Evolutionary conservation across 306 rosid genomes (phyloP).

Genomic region (Pyrus pyrifolia): DNA sequence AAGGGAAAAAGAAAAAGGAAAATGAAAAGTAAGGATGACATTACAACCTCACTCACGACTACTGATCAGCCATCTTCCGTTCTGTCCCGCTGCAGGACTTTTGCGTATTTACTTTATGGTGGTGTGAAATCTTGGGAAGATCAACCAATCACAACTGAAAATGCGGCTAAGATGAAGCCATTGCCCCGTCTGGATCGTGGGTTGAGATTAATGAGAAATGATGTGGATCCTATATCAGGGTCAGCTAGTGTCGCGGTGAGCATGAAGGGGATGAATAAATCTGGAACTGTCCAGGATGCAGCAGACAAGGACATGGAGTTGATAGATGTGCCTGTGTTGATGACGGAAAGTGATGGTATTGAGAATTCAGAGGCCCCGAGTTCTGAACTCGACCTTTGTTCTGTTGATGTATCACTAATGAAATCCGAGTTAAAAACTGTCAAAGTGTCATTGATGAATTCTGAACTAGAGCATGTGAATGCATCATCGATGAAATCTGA

Average conservation of each 20-base stretch:
- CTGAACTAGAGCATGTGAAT: slow-evolving; percentile 19
- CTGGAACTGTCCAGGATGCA: slow-evolving; percentile 23
- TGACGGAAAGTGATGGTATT: slow-evolving; percentile 17
- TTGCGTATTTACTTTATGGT: slow-evolving; percentile 19
- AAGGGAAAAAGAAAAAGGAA: slow-evolving; percentile 17
- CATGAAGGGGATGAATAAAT: slow-evolving; percentile 12
- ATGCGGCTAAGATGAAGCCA: slow-evolving; percentile 27
- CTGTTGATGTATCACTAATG: slow-evolving; percentile 9
- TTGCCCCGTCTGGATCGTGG: slow-evolving; percentile 32
- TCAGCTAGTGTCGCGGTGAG: slow-evolving; percentile 25
- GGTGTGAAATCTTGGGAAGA: slow-evolving; percentile 28
- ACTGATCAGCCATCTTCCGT: slow-evolving; percentile 27
- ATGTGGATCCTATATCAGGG: slow-evolving; percentile 26
- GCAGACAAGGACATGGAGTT: slow-evolving; percentile 22
- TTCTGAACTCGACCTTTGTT: slow-evolving; percentile 19
- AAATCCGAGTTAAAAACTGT: not conserved
- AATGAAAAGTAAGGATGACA: slow-evolving; percentile 11
- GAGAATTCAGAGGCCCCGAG: slow-evolving; percentile 17
- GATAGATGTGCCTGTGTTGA: slow-evolving; percentile 3
- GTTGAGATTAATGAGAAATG: slow-evolving; percentile 18
- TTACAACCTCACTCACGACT: slow-evolving; percentile 7
- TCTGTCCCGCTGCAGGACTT: slow-evolving; percentile 39
- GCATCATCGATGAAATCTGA: slow-evolving; percentile 6
- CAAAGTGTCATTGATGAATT: slow-evolving; percentile 1
- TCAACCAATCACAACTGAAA: slow-evolving; percentile 16